A percentile compares a stretch with the other conserved stretches of the same genome.
phyloP scores from a whole-genome alignment of 1,284 basidiomycete species.

The Heterobasidion parviporum region DNA sequence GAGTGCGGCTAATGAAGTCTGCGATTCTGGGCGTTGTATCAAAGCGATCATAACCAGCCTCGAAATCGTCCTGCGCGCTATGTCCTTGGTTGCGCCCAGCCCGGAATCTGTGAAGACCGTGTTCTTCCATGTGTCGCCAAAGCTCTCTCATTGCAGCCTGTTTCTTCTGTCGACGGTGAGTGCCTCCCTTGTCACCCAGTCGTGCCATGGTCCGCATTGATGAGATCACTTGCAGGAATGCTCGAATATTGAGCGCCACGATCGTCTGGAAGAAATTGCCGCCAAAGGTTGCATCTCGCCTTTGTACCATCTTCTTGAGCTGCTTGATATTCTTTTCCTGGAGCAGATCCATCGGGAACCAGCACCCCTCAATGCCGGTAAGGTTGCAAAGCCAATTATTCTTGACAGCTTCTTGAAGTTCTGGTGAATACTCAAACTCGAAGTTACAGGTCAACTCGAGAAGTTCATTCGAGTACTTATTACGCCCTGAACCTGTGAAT shows the following conservation, averaged over 20 bases:
- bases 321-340: slow-evolving; percentile 8
- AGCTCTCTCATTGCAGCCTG: neutral
- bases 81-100: neutral
- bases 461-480: slow-evolving; percentile 22
- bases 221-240: slow-evolving; percentile 1
- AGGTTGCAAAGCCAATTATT: slow-evolving; percentile 18
- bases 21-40: neutral
- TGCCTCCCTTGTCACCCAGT: neutral
- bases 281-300: slow-evolving; percentile 1
- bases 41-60: neutral
- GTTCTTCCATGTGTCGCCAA: neutral
- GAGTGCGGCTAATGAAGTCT: neutral
- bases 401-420: slow-evolving; percentile 12
- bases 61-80: neutral
- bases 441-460: slow-evolving; percentile 24
- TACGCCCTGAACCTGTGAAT: slow-evolving; percentile 18
- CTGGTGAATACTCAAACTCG: slow-evolving; percentile 17
- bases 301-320: slow-evolving; percentile 5
- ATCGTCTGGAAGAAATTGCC: slow-evolving; percentile 3
- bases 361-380: slow-evolving; percentile 4
- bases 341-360: slow-evolving; percentile 8
- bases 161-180: neutral
- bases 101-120: neutral
- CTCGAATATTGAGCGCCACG: slow-evolving; percentile 4
- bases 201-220: neutral